Evolutionary conservation across 495 filamentous ascomycete species (phyloP).

Genomic region (Lasiosphaeriaceae sp.): DNA sequence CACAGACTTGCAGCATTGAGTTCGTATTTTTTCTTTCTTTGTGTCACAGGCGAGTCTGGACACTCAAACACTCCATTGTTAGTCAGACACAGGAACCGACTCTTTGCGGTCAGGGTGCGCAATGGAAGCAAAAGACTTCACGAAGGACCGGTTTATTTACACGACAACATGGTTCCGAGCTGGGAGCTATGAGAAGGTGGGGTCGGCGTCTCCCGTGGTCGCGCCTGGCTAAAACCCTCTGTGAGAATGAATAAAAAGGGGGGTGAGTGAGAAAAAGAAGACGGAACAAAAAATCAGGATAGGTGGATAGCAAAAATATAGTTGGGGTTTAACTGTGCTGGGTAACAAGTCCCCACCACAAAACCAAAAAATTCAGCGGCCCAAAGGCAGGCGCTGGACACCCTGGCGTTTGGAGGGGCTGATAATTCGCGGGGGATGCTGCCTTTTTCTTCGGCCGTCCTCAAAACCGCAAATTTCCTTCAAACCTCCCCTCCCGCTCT

Average conservation of each 20-base stretch:
- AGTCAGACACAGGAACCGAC: too few relatives aligned
- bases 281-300: not conserved
- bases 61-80: not conserved
- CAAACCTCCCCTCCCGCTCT: conserved; percentile 18
- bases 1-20: not conserved
- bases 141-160: too few relatives aligned
- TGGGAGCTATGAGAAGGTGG: too few relatives aligned
- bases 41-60: not conserved
- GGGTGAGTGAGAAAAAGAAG: not conserved
- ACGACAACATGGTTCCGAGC: too few relatives aligned
- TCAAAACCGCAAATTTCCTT: conserved; percentile 23
- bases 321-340: not conserved
- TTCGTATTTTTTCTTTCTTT: not conserved
- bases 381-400: not conserved
- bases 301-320: not conserved
- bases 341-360: not conserved
- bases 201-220: too few relatives aligned
- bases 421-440: conserved; percentile 9
- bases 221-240: not conserved
- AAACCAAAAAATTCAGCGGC: not conserved
- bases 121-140: too few relatives aligned
- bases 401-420: conserved; percentile 2
- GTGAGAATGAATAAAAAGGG: not conserved
- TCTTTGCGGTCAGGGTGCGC: too few relatives aligned
- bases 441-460: conserved; percentile 9